Evolutionary conservation across 2,329 filamentous ascomycete genomes (phyloP), one percentile per base, ranked within the genome.

Genomic region (Arthrobotrys musiformis): DNA sequence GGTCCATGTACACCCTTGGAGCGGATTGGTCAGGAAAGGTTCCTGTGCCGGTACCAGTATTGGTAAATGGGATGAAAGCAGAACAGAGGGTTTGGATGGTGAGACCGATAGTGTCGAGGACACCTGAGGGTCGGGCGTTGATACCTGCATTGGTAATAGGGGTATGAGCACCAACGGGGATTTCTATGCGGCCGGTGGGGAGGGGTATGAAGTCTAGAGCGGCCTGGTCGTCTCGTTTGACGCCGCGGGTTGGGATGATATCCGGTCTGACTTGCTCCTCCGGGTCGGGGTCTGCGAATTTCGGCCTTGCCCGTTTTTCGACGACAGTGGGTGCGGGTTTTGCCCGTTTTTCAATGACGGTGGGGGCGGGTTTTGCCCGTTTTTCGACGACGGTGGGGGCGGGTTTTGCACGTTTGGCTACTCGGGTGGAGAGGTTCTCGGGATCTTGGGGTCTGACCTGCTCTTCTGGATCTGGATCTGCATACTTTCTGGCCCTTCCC

Each of bases 1-100:
- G 8, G 17, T 63, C 68, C 1, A 73, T 42, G 15, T 66, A 60
- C 1, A 73, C 50, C 17, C 69, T 54, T 15, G 61, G 69, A 30
- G 33, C 44, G 17, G 19, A 48, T 1, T 60, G 0, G 15, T 73
- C 61, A n/a, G 61, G 69, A 33, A 62, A 73, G 17, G 50, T 26
- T 2, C 28, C 61, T 0, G 35, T 15, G 5, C 48, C 50, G 11
- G 35, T 60, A n/a, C 50, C 61, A 22, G 26, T 37, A 9, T 73
- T 73, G 9, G 52, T 60, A 13, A 74, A 67, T 0, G 70, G 52
- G 7, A 74, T 26, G 13, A 52, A 60, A 4, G 37, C 61, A 19
- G 40, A 61, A 26, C 62, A 74, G 5, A 13, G 17, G 5, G 26
- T 54, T 19, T 22, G 30, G 4, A 40, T 4, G 6, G 42, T 22